Evolutionary conservation across 2,329 filamentous ascomycete species (phyloP).

Genomic region (Aspergillus tubingensis): DNA sequence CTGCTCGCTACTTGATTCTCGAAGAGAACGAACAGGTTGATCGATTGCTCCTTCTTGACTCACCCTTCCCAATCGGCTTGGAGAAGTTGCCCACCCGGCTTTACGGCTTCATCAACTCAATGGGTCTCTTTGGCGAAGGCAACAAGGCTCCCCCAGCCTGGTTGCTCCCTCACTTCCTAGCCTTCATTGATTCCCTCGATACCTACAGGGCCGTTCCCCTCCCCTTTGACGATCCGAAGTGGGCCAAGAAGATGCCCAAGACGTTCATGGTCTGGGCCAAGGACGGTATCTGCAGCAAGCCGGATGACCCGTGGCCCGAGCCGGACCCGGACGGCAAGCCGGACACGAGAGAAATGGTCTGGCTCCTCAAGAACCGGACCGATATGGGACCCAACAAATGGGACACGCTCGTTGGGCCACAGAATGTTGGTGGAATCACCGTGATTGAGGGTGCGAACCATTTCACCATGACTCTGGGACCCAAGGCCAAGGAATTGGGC

Average conservation of each 20-base stretch:
- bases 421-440: slow-evolving; percentile 38
- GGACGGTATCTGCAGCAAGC: slow-evolving; percentile 50
- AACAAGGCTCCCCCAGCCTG: slow-evolving; percentile 49
- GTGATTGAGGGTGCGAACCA: slow-evolving; percentile 38
- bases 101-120: slow-evolving; percentile 52
- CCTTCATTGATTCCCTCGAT: slow-evolving; percentile 51
- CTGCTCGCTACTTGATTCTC: slow-evolving; percentile 59
- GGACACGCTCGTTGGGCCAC: slow-evolving; percentile 46
- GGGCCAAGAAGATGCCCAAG: slow-evolving; percentile 42
- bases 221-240: slow-evolving; percentile 30
- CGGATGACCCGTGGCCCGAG: slow-evolving; percentile 43
- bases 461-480: slow-evolving; percentile 37
- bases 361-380: slow-evolving; percentile 50
- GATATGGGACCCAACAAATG: slow-evolving; percentile 53
- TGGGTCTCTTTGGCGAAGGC: slow-evolving; percentile 51
- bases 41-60: slow-evolving; percentile 65
- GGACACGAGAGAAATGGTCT: slow-evolving; percentile 53
- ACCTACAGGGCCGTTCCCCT: slow-evolving; percentile 44
- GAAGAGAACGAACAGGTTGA: slow-evolving; percentile 59
- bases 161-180: slow-evolving; percentile 55
- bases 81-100: slow-evolving; percentile 63
- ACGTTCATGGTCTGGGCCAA: slow-evolving; percentile 52
- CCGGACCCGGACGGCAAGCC: slow-evolving; percentile 41
- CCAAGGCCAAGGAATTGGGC: slow-evolving; percentile 34
- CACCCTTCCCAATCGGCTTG: slow-evolving; percentile 67